Evolutionary conservation across 768 basidiomycete species (phyloP).

Genomic region (Rhodotorula graminis): DNA sequence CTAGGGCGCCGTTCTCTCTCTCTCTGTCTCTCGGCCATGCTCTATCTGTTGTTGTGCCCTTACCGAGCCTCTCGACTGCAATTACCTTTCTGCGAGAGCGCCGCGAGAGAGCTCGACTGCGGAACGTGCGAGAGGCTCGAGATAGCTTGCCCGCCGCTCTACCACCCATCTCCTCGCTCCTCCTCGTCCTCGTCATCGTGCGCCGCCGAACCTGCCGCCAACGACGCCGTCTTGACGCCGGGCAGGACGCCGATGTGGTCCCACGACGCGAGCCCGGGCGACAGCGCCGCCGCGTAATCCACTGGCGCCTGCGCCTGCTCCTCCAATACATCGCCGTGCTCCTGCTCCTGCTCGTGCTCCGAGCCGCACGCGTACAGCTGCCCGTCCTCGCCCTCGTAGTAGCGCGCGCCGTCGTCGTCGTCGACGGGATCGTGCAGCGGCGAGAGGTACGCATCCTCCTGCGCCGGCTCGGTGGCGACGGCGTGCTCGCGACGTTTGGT

Average conservation of each 20-base stretch:
- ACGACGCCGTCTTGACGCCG: not conserved
- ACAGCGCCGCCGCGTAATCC: not conserved
- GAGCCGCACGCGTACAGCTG: not conserved
- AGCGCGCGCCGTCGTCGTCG: not conserved
- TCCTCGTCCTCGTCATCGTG: not conserved
- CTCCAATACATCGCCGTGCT: not conserved
- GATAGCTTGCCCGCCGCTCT: not conserved
- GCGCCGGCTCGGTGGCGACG: too few species aligned
- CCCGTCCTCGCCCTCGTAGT: constrained; percentile 16
- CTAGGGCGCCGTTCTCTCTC: too few species aligned
- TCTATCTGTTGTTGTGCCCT: too few species aligned
- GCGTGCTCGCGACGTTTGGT: not conserved
- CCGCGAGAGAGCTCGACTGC: too few species aligned
- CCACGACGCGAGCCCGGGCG: not conserved
- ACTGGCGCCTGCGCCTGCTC: not conserved
- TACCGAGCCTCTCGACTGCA: too few species aligned
- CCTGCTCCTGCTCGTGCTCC: too few species aligned
- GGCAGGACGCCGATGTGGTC: constrained; percentile 16
- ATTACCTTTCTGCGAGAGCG: too few species aligned
- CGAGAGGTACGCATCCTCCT: not conserved
- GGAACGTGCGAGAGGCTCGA: too few species aligned
- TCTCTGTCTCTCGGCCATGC: too few species aligned
- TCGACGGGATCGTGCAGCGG: not conserved
- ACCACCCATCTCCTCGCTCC: not conserved
- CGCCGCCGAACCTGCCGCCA: not conserved